Percentiles rank a stretch among this genome's conserved stretches.
Evolutionary conservation across 495 filamentous ascomycete genomes (phyloP).

Genomic region (Xylaria bambusicola): DNA sequence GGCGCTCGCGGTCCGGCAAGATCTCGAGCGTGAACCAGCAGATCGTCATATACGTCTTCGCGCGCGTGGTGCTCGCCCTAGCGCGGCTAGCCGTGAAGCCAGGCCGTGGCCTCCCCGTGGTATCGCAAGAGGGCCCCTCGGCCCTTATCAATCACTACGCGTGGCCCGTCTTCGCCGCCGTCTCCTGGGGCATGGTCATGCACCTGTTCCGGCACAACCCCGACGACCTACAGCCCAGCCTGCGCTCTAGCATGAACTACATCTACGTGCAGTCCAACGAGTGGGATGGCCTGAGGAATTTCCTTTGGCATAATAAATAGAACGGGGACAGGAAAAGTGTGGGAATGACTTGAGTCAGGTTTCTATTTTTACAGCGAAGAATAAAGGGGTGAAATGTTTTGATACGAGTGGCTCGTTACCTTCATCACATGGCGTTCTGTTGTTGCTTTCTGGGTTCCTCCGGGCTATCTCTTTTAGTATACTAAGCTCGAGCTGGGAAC

Average conservation of each 20-base stretch:
- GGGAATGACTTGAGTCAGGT: no score
- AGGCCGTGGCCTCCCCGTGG: slow-evolving; percentile 43
- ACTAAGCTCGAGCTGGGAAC: no score
- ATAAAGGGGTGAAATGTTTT: no score
- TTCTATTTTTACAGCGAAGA: no score
- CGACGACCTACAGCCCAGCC: slow-evolving; percentile 81
- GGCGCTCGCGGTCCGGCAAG: slow-evolving; percentile 57
- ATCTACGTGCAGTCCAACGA: slow-evolving; percentile 85
- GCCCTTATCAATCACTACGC: slow-evolving; percentile 62
- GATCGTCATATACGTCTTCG: slow-evolving; percentile 98
- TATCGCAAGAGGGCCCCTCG: slow-evolving; percentile 44
- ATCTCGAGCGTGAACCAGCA: slow-evolving; percentile 88
- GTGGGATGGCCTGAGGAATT: slow-evolving; percentile 79
- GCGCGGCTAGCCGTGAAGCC: slow-evolving; percentile 81
- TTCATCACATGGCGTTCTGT: no score
- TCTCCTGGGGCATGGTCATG: slow-evolving; percentile 94
- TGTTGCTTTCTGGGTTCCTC: no score
- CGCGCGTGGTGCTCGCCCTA: slow-evolving; percentile 78
- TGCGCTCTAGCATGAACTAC: slow-evolving; percentile 97
- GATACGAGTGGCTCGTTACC: no score
- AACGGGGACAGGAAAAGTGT: not conserved
- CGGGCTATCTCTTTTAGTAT: no score
- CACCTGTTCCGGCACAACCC: slow-evolving; percentile 91
- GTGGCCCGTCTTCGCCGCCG: slow-evolving; percentile 87
- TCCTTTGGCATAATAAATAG: slow-evolving; percentile 84